Evolutionary conservation across 257 asterid genomes (phyloP), one percentile per base, ranked within the genome.

Genomic region (Salvia splendens): DNA sequence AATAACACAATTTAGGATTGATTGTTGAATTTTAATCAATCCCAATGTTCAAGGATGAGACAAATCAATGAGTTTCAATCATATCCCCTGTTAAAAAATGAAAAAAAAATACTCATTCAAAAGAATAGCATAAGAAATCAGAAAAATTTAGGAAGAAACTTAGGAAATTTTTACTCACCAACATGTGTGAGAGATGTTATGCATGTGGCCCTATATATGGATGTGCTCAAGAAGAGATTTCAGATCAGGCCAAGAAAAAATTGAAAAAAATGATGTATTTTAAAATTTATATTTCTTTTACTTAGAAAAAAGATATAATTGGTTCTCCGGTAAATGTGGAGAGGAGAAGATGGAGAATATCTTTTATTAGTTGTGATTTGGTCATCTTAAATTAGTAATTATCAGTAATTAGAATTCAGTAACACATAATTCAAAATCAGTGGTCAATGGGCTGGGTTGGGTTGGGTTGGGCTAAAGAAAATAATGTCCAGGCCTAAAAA

Each of bases 261-360:
- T 50, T 65, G 51, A 71, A 36, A 69, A 36, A 0, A 2, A 28
- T 36, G 70, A 8, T 52, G 41, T 35, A 16, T 62, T 15, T 4
- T 2, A 47, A n/a, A 1, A 8, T 11, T 68, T 43, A 12, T 38
- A 0, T 8, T 32, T 16, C 3, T 55, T 28, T 12, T 35, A 5
- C 9, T 42, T 7, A 0, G 0, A 51, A 7, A 2, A 3, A 6
- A 20, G 40, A 0, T 5, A 1, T 65, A 61, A 41, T 30, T 42
- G 58, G 70, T 17, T 32, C 24, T 53, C 75, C 75, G 3, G 61
- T 49, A 51, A 30, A 53, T 49, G 64, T 58, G 77, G 73, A 49
- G 62, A 56, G 41, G 17, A 28, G 68, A 56, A 45, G 75, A 68
- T 59, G 20, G 30, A 33, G 33, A 16, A 32, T 32, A 67, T 53